phyloP scores from a whole-genome alignment of 2,329 filamentous ascomycete genomes.

The Chalaropsis thielavioides region DNA sequence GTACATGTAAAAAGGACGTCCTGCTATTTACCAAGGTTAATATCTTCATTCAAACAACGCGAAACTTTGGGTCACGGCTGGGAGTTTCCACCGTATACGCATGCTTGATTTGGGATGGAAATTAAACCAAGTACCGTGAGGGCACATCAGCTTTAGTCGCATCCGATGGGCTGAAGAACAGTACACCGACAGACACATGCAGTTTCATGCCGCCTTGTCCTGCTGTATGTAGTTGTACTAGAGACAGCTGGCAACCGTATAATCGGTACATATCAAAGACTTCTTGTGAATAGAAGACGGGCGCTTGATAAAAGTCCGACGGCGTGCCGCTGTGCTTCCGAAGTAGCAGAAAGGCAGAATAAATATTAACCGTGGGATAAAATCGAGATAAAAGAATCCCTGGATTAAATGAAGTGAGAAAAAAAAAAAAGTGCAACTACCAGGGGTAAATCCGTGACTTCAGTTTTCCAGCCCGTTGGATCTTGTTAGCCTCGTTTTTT shows the following conservation, averaged over 20 bases:
- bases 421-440: neutral
- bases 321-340: neutral
- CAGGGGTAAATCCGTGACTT: neutral
- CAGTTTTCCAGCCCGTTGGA: neutral
- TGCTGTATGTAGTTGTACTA: neutral
- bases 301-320: neutral
- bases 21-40: neutral
- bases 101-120: neutral
- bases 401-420: neutral
- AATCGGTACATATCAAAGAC: neutral
- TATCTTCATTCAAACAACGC: neutral
- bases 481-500: constrained; percentile 5
- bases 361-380: too few species aligned
- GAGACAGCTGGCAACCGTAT: neutral
- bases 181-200: neutral
- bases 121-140: neutral
- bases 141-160: neutral
- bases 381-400: neutral
- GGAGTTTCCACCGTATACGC: neutral
- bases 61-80: neutral
- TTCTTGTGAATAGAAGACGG: neutral
- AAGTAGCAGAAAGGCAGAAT: neutral
- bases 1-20: neutral
- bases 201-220: neutral
- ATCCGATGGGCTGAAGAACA: neutral